phyloP scores from a whole-genome alignment of 805 yeast genomes.

The Cyberlindnera petersonii region DNA sequence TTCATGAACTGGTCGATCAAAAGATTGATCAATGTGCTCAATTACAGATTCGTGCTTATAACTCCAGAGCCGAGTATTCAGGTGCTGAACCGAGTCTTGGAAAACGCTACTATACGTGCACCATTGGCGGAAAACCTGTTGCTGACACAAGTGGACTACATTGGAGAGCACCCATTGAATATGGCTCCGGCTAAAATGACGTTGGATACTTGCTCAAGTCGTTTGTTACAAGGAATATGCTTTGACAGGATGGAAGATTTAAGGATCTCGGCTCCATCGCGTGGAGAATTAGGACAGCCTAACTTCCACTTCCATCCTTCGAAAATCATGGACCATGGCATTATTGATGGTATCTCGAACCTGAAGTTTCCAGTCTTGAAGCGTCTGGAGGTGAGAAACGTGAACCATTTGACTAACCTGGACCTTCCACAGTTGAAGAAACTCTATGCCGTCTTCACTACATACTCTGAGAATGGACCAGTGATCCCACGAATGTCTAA shows the following conservation, averaged over 20 bases:
- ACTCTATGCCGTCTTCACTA: slow-evolving; percentile 5
- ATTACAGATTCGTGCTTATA: slow-evolving; percentile 6
- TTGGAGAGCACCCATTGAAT: slow-evolving; percentile 1
- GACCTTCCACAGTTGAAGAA: slow-evolving; percentile 4
- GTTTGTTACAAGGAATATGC: slow-evolving; percentile 1
- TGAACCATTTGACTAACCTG: slow-evolving; percentile 2
- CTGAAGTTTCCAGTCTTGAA: slow-evolving; percentile 2
- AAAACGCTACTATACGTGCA: slow-evolving; percentile 7
- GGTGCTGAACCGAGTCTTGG: slow-evolving; percentile 4
- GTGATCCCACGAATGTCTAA: slow-evolving; percentile 5
- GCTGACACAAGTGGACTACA: slow-evolving; percentile 3
- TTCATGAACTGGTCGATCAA: slow-evolving; percentile 5
- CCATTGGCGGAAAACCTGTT: slow-evolving; percentile 1
- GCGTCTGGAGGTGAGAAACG: slow-evolving; percentile 3
- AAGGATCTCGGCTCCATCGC: slow-evolving; percentile 4
- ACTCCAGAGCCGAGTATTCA: slow-evolving; percentile 7
- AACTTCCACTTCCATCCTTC: slow-evolving; percentile 4
- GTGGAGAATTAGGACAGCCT: neutral
- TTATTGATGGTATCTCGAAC: slow-evolving; percentile 4
- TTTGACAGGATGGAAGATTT: slow-evolving; percentile 6
- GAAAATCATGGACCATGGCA: neutral
- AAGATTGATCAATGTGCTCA: slow-evolving; percentile 4
- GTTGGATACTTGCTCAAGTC: slow-evolving; percentile 1
- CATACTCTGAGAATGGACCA: slow-evolving; percentile 1
- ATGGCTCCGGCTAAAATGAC: slow-evolving; percentile 1